Percentiles rank a stretch among this genome's conserved stretches.
phyloP scores from a whole-genome alignment of 2,329 filamentous ascomycete species.

The Hypocreales sp. region DNA sequence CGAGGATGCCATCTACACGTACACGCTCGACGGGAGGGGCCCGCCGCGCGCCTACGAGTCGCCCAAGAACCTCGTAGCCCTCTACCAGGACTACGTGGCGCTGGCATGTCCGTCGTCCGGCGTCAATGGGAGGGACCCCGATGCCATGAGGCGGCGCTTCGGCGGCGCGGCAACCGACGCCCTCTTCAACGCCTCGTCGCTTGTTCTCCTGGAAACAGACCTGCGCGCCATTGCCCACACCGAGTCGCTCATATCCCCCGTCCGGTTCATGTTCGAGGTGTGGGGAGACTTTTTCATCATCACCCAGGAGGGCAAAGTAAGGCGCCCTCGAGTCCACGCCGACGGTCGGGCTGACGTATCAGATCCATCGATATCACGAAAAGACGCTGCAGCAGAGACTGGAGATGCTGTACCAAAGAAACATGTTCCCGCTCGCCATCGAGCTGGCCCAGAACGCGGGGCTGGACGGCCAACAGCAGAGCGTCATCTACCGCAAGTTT shows the following conservation, averaged over 20 bases:
- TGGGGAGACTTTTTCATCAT: slow-evolving; percentile 91
- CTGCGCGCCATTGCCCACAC: slow-evolving; percentile 81
- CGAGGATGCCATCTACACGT: slow-evolving; percentile 92
- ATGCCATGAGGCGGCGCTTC: slow-evolving; percentile 54
- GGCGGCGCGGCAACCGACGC: slow-evolving; percentile 55
- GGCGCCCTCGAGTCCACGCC: too few species aligned
- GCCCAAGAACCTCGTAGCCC: slow-evolving; percentile 65
- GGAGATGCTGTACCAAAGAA: slow-evolving; percentile 85
- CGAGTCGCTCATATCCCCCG: slow-evolving; percentile 66
- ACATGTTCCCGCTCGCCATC: slow-evolving; percentile 82
- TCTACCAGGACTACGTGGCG: slow-evolving; percentile 75
- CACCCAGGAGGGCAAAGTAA: slow-evolving; percentile 79
- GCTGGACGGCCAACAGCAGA: slow-evolving; percentile 67
- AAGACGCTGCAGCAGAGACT: slow-evolving; percentile 81
- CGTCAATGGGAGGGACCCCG: slow-evolving; percentile 37
- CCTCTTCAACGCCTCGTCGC: slow-evolving; percentile 73
- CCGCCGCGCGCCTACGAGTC: slow-evolving; percentile 86
- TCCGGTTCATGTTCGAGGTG: slow-evolving; percentile 66
- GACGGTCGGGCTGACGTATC: slow-evolving; percentile 1
- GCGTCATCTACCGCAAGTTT: slow-evolving; percentile 83
- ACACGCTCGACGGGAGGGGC: slow-evolving; percentile 69
- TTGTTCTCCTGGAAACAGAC: slow-evolving; percentile 84
- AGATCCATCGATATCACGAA: slow-evolving; percentile 81
- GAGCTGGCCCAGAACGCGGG: slow-evolving; percentile 83
- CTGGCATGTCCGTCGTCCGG: slow-evolving; percentile 61